These are phyloP conservation scores for Crithidia expoeki DNA, from an alignment of 208 protist genomes.

Conservation along the genomic window DNA sequence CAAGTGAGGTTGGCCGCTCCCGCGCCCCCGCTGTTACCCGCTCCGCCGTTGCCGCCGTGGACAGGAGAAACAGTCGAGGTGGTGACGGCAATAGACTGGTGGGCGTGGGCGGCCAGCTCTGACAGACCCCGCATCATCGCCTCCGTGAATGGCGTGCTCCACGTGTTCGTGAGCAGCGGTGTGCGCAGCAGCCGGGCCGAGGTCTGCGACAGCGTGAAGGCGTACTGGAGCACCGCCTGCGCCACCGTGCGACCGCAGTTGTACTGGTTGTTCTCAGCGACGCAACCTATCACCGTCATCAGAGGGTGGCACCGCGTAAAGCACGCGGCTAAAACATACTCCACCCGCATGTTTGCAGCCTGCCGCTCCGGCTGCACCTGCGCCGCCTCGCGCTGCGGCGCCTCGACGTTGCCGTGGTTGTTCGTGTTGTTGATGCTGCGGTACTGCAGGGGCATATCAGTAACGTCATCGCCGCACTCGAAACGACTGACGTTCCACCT, in stretches of 20 bases:
- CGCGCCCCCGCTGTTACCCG: background rate
- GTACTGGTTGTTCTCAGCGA: slow-evolving; percentile 56
- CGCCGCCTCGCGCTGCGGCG: background rate
- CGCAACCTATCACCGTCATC: slow-evolving; percentile 54
- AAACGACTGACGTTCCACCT: slow-evolving; percentile 19
- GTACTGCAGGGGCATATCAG: background rate
- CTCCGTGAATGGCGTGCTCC: slow-evolving; percentile 60
- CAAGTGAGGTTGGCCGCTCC: background rate
- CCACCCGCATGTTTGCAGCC: slow-evolving; percentile 39
- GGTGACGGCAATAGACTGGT: slow-evolving; percentile 19
- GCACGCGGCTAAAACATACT: slow-evolving; percentile 58
- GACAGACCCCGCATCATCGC: slow-evolving; percentile 61
- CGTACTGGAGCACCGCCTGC: slow-evolving; percentile 58
- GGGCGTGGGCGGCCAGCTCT: slow-evolving; percentile 39
- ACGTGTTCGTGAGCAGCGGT: slow-evolving; percentile 35
- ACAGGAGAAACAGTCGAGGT: background rate
- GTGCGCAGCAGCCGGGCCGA: slow-evolving; percentile 50
- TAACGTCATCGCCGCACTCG: slow-evolving; percentile 16
- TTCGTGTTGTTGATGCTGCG: background rate
- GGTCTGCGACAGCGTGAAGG: slow-evolving; percentile 54
- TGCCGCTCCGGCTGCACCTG: slow-evolving; percentile 4
- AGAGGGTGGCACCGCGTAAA: slow-evolving; percentile 57
- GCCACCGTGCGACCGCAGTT: slow-evolving; percentile 49
- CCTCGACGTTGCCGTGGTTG: slow-evolving; percentile 6
- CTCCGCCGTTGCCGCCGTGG: background rate